Evolutionary conservation across 2,329 filamentous ascomycete genomes (phyloP), one percentile per base, ranked within the genome.

Genomic region (Fusarium avenaceum): DNA sequence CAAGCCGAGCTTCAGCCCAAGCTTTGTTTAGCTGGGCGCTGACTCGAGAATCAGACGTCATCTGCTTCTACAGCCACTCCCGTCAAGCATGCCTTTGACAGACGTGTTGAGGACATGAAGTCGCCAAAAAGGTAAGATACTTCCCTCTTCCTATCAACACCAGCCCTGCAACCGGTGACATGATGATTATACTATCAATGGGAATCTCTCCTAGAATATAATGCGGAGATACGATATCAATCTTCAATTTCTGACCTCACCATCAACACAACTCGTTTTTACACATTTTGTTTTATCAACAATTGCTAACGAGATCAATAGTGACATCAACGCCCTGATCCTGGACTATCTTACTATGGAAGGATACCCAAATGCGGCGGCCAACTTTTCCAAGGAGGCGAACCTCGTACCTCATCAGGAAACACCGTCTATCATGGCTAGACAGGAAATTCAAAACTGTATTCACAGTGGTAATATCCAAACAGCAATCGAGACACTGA

Each of bases 191-290:
- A 83, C 86, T 90, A 90, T 92, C 90, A 96, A 97, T 99, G 96
- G 96, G 96, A 99, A 99, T 99, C 96, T 99, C 96, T 99, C 96
- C 92, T 93, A 98, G 92, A 87, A 88, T 84, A 82, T 79, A 81
- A 87, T 99, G 96, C 92, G 91, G 96, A 99, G 93, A 89, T 80
- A 85, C 83, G 85, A 90, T 92, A 79, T 78, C 65, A 73, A 78
- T 79, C 75, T 90, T 92, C 89, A 90, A 89, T 89, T 89, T 82
- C 86, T 86, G 89, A 78, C 51, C 40, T 44, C 62, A 57, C 59
- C 51, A 56, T 30, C 20, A 50, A 51, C 51, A 28, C 17, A 28
- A 47, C 42, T 26, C 61, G 57, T 45, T 68, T 20, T 49, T 46
- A 46, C 46, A 44, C 33, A 22, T 26, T 7, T n/a, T 26, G 24